Percentiles rank a stretch among this genome's conserved stretches.
Conservation (phyloP, 805 yeast species). For the Metschnikowia aberdeeniae region DNA sequence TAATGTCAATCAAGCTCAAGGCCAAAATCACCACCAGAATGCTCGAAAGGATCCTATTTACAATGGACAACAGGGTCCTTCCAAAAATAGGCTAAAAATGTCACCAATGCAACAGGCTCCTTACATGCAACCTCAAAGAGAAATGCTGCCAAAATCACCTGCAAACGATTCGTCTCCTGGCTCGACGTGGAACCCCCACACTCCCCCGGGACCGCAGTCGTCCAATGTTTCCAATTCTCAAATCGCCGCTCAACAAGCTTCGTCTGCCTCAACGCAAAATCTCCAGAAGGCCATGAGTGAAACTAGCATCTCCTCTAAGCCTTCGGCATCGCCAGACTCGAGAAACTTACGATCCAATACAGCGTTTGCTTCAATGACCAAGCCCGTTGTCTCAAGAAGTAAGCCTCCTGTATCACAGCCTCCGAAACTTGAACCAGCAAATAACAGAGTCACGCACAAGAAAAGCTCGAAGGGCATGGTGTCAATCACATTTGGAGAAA, state of each 20-base stretch:
- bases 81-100: background rate
- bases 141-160: background rate
- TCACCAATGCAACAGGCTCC: background rate
- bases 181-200: conserved; percentile 1
- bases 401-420: background rate
- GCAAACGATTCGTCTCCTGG: background rate
- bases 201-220: background rate
- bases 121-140: background rate
- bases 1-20: background rate
- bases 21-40: background rate
- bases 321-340: conserved; percentile 8
- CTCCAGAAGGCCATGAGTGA: conserved; percentile 13
- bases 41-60: conserved; percentile 1
- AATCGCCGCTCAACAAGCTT: conserved; percentile 15
- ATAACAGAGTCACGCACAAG: background rate
- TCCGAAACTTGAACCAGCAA: background rate
- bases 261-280: conserved; percentile 3
- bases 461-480: background rate
- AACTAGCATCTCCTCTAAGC: conserved; percentile 4
- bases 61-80: background rate
- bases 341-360: conserved; percentile 18
- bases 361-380: conserved; percentile 18
- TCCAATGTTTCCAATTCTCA: conserved; percentile 6
- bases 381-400: background rate
- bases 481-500: conserved; percentile 29